Percentiles rank a stretch among this genome's conserved stretches.
phyloP scores from a whole-genome alignment of 208 protist species.

The Leishmania amazonensis region DNA sequence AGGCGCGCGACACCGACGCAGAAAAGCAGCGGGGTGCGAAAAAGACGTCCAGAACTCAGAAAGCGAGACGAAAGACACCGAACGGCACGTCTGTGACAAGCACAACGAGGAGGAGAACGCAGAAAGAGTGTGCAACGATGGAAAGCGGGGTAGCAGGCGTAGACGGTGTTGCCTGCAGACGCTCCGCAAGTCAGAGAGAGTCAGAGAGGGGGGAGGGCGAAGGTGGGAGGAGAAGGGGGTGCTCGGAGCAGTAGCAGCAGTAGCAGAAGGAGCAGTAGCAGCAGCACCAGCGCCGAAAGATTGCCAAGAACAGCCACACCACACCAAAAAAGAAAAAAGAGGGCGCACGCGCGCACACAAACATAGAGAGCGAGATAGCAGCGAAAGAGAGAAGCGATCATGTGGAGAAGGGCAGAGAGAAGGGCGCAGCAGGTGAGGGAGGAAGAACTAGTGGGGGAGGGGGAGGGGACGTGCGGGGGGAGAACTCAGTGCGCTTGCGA shows the following conservation, averaged over 20 bases:
- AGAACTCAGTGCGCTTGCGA: not conserved
- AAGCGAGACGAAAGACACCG: not conserved
- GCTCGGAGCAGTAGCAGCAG: not conserved
- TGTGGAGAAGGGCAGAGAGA: not conserved
- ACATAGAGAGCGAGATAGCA: not conserved
- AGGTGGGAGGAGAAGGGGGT: not conserved
- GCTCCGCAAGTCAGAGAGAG: not conserved
- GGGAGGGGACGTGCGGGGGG: too few relatives aligned
- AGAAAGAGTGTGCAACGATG: not conserved
- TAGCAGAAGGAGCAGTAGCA: too few relatives aligned
- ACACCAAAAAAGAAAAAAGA: slow-evolving; percentile 14
- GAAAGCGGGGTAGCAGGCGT: not conserved
- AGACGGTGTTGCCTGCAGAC: not conserved
- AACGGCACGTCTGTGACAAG: not conserved
- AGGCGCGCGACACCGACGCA: not conserved
- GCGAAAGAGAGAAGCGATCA: slow-evolving; percentile 10
- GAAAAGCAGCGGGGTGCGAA: not conserved
- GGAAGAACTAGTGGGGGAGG: not conserved
- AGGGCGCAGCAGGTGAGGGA: not conserved
- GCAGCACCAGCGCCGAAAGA: too few relatives aligned
- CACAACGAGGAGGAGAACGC: not conserved
- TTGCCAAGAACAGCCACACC: not conserved
- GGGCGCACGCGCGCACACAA: not conserved
- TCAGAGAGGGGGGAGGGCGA: not conserved
- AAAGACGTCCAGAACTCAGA: not conserved